Evolutionary conservation across 2,329 filamentous ascomycete genomes (phyloP).

Genomic region (Alternaria novae-zelandiae): DNA sequence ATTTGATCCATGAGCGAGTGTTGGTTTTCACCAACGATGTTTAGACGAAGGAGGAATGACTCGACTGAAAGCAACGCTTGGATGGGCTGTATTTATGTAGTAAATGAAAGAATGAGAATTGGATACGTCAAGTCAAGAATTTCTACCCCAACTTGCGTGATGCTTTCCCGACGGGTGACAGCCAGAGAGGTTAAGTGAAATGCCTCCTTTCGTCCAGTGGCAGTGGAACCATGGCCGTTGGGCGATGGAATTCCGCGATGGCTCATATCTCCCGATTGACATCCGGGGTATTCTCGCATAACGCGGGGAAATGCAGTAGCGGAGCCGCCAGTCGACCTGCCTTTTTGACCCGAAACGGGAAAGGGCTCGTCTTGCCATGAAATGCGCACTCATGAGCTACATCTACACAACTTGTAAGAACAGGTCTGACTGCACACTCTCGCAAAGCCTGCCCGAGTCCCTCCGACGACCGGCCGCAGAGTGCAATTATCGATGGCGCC

Average conservation of each 20-base stretch:
- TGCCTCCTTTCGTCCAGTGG: neutral
- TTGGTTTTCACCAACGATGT: constrained; percentile 6
- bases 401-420: neutral
- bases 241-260: neutral
- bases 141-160: neutral
- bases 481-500: constrained; percentile 15
- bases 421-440: neutral
- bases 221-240: neutral
- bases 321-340: neutral
- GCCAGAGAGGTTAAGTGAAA: neutral
- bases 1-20: constrained; percentile 14
- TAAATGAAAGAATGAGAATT: constrained; percentile 32
- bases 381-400: neutral
- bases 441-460: constrained; percentile 6
- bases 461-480: constrained; percentile 34
- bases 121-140: constrained; percentile 16
- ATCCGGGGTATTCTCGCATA: constrained; percentile 19
- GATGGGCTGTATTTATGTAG: constrained; percentile 38
- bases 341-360: constrained; percentile 6
- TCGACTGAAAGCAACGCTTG: constrained; percentile 20
- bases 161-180: neutral
- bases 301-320: constrained; percentile 13
- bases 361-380: neutral
- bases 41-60: constrained; percentile 15
- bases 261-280: neutral